A percentile compares a stretch with the other conserved stretches of the same genome.
Conservation (phyloP, 176 grass and related monocot genomes). For the Oryza meridionalis region DNA sequence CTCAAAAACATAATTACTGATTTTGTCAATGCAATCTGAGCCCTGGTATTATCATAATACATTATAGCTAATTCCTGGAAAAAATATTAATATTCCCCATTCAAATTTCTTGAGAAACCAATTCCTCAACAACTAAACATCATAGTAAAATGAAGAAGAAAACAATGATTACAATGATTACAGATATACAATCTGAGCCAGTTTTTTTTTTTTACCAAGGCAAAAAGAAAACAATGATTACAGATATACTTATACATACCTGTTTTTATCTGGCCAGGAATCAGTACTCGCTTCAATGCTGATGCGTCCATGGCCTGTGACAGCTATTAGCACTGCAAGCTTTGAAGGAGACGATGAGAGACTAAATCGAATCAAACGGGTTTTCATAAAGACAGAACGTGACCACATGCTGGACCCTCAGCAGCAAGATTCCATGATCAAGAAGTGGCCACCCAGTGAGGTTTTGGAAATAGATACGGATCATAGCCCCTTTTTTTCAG, state of each 20-base stretch:
- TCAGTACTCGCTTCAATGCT: constrained; percentile 64
- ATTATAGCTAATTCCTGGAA: constrained; percentile 9
- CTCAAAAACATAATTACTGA: background rate
- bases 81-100: background rate
- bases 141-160: background rate
- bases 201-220: too few species aligned
- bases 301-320: constrained; percentile 60
- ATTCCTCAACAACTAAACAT: constrained; percentile 16
- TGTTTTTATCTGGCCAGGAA: constrained; percentile 46
- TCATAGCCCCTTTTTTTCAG: constrained; percentile 80
- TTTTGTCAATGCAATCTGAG: constrained; percentile 14
- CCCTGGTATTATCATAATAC: background rate
- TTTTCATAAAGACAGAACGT: constrained; percentile 60
- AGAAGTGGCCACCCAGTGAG: constrained; percentile 68
- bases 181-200: background rate
- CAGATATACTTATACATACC: constrained; percentile 23
- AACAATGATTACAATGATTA: constrained; percentile 15
- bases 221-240: constrained; percentile 4
- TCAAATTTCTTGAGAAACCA: constrained; percentile 12
- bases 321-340: constrained; percentile 42
- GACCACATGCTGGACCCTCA: constrained; percentile 59
- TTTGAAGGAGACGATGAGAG: constrained; percentile 46
- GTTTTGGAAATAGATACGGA: constrained; percentile 60
- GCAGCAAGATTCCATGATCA: constrained; percentile 76
- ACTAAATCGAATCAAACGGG: constrained; percentile 44